Evolutionary conservation across 192 early-diverging fungal species (phyloP).

Genomic region (Coemansia asiatica): DNA sequence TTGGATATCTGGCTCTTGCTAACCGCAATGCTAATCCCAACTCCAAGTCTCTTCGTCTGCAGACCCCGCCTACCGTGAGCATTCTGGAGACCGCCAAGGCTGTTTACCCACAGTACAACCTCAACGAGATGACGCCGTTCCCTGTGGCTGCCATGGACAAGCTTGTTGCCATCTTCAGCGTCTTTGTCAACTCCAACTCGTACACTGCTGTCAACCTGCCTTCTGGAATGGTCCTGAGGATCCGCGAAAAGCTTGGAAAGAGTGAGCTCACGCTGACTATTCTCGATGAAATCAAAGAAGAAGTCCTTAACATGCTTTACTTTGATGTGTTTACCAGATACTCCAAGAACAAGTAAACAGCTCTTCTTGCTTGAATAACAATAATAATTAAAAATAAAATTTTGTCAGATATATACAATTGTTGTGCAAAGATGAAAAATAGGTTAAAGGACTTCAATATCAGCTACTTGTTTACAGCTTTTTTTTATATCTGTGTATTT

Average conservation of each 20-base stretch:
- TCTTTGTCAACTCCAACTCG: conserved; percentile 52
- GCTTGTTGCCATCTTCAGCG: conserved; percentile 48
- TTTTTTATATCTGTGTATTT: no score
- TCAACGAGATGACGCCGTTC: conserved; percentile 38
- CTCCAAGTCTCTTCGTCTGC: conserved; percentile 23
- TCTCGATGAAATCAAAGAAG: conserved; percentile 53
- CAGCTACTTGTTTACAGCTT: no score
- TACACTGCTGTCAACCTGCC: conserved; percentile 45
- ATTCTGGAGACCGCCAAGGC: conserved; percentile 45
- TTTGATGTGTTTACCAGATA: conserved; percentile 52
- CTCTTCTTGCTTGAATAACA: background rate
- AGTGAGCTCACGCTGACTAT: conserved; percentile 41
- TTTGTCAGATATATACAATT: background rate
- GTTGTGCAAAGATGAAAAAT: background rate
- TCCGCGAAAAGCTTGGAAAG: conserved; percentile 35
- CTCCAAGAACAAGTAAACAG: conserved; percentile 33
- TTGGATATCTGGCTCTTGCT: conserved; percentile 33
- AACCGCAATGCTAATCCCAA: conserved; percentile 15
- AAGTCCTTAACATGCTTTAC: conserved; percentile 53
- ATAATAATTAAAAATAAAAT: background rate
- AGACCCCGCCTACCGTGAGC: conserved; percentile 41
- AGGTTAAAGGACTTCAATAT: no score
- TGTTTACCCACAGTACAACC: conserved; percentile 36
- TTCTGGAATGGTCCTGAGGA: conserved; percentile 33
- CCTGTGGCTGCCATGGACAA: conserved; percentile 49